A percentile compares a stretch with the other conserved stretches of the same genome.
These are phyloP conservation scores for Zymoseptoria passerinii DNA, from an alignment of 2,329 filamentous ascomycete species.

Conservation along the genomic window DNA sequence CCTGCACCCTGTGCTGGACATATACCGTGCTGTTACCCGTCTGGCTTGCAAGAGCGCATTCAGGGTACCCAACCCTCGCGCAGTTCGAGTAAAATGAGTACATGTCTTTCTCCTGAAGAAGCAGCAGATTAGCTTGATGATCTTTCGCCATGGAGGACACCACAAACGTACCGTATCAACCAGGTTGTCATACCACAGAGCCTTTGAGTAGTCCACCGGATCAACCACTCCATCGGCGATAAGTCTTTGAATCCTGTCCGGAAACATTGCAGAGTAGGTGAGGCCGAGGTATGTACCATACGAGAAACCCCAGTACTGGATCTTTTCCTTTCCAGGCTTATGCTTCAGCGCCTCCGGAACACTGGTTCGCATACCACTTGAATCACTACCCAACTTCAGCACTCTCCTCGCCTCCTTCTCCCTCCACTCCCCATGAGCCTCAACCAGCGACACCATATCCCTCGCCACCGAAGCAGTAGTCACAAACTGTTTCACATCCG, in stretches of 20 bases:
- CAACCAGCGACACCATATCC: constrained; percentile 44
- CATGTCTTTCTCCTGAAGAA: constrained; percentile 33
- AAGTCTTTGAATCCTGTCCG: constrained; percentile 30
- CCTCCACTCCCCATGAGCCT: constrained; percentile 31
- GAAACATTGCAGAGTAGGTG: constrained; percentile 37
- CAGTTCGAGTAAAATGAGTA: constrained; percentile 40
- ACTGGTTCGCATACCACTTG: background rate
- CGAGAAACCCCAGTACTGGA: constrained; percentile 34
- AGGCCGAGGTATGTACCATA: constrained; percentile 41
- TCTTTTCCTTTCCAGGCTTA: constrained; percentile 25
- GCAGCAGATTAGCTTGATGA: too few species aligned
- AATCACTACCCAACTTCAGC: background rate
- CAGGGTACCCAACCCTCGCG: constrained; percentile 32
- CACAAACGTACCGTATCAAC: constrained; percentile 26
- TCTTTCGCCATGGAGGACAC: too few species aligned
- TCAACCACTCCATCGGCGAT: constrained; percentile 42
- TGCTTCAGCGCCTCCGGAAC: constrained; percentile 7
- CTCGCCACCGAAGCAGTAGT: constrained; percentile 41
- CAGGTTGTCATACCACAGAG: constrained; percentile 34
- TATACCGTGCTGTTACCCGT: constrained; percentile 25
- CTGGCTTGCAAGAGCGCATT: constrained; percentile 34
- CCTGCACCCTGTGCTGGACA: constrained; percentile 29
- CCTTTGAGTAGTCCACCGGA: constrained; percentile 29
- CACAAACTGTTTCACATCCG: constrained; percentile 37
- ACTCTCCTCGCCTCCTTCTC: constrained; percentile 18